Conservation (phyloP, 371 early-diverging fungal genomes). For the Actinomucor elegans region DNA sequence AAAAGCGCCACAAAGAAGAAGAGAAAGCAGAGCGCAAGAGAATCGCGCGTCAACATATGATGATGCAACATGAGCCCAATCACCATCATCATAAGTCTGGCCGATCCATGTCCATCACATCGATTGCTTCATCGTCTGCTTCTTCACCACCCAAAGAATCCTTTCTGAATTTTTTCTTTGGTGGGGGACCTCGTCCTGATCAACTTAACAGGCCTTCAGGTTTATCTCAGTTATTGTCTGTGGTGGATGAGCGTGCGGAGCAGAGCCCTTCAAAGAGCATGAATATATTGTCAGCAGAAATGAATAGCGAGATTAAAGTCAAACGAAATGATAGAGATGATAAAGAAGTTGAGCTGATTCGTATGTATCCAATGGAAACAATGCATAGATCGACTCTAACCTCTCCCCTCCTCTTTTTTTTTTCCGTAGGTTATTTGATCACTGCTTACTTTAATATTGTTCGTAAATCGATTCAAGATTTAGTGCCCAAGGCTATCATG, state of each 20-base stretch:
- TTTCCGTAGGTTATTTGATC: constrained; percentile 61
- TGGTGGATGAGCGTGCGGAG: not conserved
- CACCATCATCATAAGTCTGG: not conserved
- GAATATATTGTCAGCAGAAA: not conserved
- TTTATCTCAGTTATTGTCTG: constrained; percentile 8
- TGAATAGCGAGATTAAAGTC: constrained; percentile 8
- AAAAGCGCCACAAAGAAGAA: constrained; percentile 37
- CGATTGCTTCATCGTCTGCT: constrained; percentile 3
- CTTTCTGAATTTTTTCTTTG: constrained; percentile 75
- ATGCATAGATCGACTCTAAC: not conserved
- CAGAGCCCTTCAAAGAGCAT: constrained; percentile 1
- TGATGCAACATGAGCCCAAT: not conserved
- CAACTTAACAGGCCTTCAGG: not conserved
- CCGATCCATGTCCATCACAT: constrained; percentile 24
- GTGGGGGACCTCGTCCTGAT: constrained; percentile 19
- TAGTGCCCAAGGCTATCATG: constrained; percentile 95
- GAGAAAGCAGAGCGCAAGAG: constrained; percentile 39
- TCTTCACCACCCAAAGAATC: constrained; percentile 15
- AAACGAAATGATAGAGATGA: constrained; percentile 68
- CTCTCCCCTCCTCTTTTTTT: not conserved
- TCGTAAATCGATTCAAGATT: constrained; percentile 82
- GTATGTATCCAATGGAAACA: constrained; percentile 34
- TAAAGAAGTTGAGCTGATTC: constrained; percentile 81
- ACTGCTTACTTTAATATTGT: constrained; percentile 86
- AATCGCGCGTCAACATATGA: constrained; percentile 16